A percentile compares a stretch with the other conserved stretches of the same genome.
phyloP scores from a whole-genome alignment of 2,329 filamentous ascomycete species.

The Ophiostoma populinum region DNA sequence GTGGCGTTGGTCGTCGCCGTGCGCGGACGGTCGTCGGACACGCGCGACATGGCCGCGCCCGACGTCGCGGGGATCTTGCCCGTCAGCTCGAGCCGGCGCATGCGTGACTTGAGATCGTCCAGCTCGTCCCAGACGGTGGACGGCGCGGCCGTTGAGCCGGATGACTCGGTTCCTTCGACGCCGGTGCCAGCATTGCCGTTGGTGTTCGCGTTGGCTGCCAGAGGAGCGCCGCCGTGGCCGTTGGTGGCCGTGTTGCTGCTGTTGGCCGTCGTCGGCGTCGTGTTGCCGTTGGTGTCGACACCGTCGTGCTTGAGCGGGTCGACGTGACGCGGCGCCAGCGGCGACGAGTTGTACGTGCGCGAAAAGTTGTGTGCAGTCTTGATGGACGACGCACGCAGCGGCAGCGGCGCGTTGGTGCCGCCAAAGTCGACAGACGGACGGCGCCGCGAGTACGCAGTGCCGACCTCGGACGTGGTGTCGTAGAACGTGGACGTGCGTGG shows the following conservation, averaged over 20 bases:
- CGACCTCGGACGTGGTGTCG: conserved; percentile 20
- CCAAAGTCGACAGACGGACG: conserved; percentile 29
- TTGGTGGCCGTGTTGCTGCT: background rate
- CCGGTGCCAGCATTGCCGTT: background rate
- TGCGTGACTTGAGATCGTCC: conserved; percentile 85
- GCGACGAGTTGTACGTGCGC: conserved; percentile 40
- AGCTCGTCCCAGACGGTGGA: conserved; percentile 96
- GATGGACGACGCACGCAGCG: conserved; percentile 26
- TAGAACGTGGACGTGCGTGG: conserved; percentile 31
- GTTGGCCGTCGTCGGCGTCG: no score
- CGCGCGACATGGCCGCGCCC: conserved; percentile 57
- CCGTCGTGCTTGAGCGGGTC: conserved; percentile 20
- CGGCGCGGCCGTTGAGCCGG: conserved; percentile 69
- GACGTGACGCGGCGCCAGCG: conserved; percentile 31
- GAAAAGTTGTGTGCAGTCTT: conserved; percentile 25
- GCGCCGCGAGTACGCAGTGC: conserved; percentile 18
- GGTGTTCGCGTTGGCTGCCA: conserved; percentile 9
- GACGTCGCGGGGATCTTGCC: conserved; percentile 75
- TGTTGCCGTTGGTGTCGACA: conserved; percentile 16
- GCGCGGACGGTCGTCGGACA: conserved; percentile 63
- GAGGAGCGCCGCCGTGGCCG: conserved; percentile 1
- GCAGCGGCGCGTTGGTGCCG: conserved; percentile 18
- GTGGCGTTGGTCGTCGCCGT: conserved; percentile 87
- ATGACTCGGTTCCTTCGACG: conserved; percentile 65
- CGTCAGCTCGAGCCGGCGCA: conserved; percentile 75